phyloP scores from a whole-genome alignment of 1,284 basidiomycete species.

The Malassezia japonica region DNA sequence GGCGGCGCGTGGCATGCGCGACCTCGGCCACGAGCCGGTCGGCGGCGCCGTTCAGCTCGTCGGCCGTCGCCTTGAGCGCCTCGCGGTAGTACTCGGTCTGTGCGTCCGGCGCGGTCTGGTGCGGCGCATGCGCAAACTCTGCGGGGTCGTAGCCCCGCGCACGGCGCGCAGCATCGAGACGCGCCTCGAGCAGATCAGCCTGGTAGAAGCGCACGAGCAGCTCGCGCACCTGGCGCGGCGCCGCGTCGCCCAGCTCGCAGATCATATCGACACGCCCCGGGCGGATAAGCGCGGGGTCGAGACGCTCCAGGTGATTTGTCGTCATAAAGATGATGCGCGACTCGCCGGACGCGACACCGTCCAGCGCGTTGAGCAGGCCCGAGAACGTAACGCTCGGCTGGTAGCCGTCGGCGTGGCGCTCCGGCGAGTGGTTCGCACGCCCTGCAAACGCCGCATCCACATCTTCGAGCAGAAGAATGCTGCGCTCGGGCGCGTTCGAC shows the following conservation, averaged over 20 bases:
- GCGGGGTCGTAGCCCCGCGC: slow-evolving; percentile 8
- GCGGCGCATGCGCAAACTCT: slow-evolving; percentile 1
- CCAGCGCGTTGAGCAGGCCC: slow-evolving; percentile 89
- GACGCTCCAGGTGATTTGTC: slow-evolving; percentile 70
- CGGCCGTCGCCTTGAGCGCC: background rate
- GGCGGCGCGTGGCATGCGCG: slow-evolving; percentile 8
- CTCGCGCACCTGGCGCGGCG: slow-evolving; percentile 64
- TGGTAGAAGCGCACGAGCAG: slow-evolving; percentile 79
- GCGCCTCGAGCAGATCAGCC: slow-evolving; percentile 6
- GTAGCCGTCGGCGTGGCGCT: slow-evolving; percentile 30
- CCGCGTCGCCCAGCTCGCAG: slow-evolving; percentile 77
- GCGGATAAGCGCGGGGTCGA: slow-evolving; percentile 80
- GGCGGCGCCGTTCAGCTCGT: background rate
- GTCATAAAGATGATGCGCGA: slow-evolving; percentile 99
- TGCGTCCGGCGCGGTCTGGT: slow-evolving; percentile 5
- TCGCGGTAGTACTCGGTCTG: slow-evolving; percentile 9
- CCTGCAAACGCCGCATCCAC: slow-evolving; percentile 86
- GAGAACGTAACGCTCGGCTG: slow-evolving; percentile 78
- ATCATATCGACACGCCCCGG: slow-evolving; percentile 86
- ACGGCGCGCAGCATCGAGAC: slow-evolving; percentile 6
- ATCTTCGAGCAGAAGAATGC: slow-evolving; percentile 88
- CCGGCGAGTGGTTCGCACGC: slow-evolving; percentile 21
- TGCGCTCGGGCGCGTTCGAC: slow-evolving; percentile 83
- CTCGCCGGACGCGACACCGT: slow-evolving; percentile 83
- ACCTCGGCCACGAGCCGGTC: slow-evolving; percentile 4